Evolutionary conservation across 495 filamentous ascomycete species (phyloP).

Genomic region (Penicillium lividum): DNA sequence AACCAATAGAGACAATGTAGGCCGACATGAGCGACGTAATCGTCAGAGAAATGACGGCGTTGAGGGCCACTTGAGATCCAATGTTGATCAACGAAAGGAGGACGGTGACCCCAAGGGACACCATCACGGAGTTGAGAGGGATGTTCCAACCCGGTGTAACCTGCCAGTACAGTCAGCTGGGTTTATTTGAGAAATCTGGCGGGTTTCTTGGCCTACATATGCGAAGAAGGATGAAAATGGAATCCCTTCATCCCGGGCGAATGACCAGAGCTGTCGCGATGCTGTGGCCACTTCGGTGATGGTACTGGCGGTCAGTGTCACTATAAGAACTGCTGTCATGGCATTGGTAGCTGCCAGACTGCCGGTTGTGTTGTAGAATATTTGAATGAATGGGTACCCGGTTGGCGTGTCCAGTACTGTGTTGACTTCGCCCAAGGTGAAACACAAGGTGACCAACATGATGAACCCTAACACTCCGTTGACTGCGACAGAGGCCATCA

Average conservation of each 20-base stretch:
- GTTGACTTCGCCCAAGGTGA: conserved; percentile 50
- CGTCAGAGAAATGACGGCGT: conserved; percentile 48
- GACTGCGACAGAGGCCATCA: conserved; percentile 53
- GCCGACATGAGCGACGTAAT: conserved; percentile 45
- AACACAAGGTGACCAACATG: conserved; percentile 48
- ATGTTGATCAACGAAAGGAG: conserved; percentile 57
- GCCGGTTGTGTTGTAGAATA: conserved; percentile 49
- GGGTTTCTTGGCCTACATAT: conserved; percentile 36
- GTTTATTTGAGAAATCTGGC: neutral
- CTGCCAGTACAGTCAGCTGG: conserved; percentile 25
- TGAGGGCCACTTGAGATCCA: conserved; percentile 48
- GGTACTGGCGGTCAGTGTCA: conserved; percentile 42
- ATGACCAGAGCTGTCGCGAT: conserved; percentile 46
- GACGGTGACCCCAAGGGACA: conserved; percentile 45
- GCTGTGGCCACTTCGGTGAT: conserved; percentile 47
- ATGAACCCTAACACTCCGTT: conserved; percentile 52
- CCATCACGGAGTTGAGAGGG: conserved; percentile 53
- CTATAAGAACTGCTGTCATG: conserved; percentile 40
- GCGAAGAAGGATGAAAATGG: conserved; percentile 51
- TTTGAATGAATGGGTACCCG: conserved; percentile 48
- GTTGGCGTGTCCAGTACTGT: conserved; percentile 39
- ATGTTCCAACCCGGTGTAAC: conserved; percentile 52
- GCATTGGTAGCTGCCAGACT: conserved; percentile 43
- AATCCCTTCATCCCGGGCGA: conserved; percentile 49
- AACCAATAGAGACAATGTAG: conserved; percentile 52